A percentile compares a stretch with the other conserved stretches of the same genome.
Evolutionary conservation across 1,284 basidiomycete genomes (phyloP).

Genomic region (Cutaneotrichosporon sp.): DNA sequence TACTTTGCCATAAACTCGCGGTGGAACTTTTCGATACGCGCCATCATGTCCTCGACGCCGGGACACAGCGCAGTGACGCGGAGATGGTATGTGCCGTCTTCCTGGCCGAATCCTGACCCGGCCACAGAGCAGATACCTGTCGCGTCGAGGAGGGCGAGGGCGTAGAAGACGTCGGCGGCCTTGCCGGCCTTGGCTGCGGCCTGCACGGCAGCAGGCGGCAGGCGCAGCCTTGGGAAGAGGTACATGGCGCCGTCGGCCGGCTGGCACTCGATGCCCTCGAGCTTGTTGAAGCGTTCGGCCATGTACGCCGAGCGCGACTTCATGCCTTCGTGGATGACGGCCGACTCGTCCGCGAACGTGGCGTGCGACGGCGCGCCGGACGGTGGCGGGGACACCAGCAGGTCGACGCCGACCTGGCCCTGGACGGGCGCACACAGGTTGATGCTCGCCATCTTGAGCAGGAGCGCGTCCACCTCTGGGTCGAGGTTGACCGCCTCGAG

Average conservation of each 20-base stretch:
- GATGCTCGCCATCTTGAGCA: conserved; percentile 88
- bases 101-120: conserved; percentile 83
- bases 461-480: conserved; percentile 64
- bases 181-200: conserved; percentile 64
- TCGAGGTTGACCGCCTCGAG: conserved; percentile 77
- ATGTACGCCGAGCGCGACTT: conserved; percentile 63
- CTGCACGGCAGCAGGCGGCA: conserved; percentile 63
- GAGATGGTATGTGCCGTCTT: conserved; percentile 75
- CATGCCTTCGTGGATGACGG: conserved; percentile 65
- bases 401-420: conserved; percentile 75
- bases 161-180: conserved; percentile 76
- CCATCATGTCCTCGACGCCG: conserved; percentile 73
- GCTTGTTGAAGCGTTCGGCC: conserved; percentile 62
- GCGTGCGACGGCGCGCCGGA: conserved; percentile 64
- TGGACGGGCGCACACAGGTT: conserved; percentile 74
- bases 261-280: conserved; percentile 76
- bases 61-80: conserved; percentile 75
- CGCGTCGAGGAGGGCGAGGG: conserved; percentile 65
- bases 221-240: conserved; percentile 65
- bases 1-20: conserved; percentile 64
- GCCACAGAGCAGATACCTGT: conserved; percentile 87
- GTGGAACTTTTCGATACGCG: conserved; percentile 74
- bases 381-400: conserved; percentile 73
- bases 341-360: conserved; percentile 71
- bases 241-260: conserved; percentile 75